Percentiles rank a stretch among this genome's conserved stretches.
These are phyloP conservation scores for Globisporangium cylindrosporum DNA, from an alignment of 352 stramenopile genomes.

Conservation along the genomic window DNA sequence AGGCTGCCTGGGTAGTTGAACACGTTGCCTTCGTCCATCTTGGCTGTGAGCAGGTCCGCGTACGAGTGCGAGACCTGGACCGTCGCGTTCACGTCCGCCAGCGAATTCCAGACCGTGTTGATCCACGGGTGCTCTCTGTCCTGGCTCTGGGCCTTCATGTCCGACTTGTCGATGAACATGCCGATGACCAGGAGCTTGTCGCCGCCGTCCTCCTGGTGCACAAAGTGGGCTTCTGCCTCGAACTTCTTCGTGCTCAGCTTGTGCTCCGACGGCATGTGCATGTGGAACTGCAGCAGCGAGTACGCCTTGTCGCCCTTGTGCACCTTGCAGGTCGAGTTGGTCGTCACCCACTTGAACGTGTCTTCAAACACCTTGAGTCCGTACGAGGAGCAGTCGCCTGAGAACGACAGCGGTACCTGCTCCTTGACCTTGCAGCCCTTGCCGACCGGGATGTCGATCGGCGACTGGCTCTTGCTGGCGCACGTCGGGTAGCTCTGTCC, in stretches of 20 bases:
- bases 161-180: conserved; percentile 19
- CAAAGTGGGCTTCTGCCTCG: conserved; percentile 40
- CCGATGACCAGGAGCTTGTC: conserved; percentile 25
- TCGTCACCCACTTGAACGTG: conserved; percentile 17
- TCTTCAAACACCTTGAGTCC: conserved; percentile 14
- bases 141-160: neutral
- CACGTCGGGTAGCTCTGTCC: conserved; percentile 18
- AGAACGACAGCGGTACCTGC: conserved; percentile 15
- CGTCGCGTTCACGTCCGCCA: conserved; percentile 14
- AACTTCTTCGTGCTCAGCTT: conserved; percentile 29
- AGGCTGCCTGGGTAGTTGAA: conserved; percentile 77
- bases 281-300: conserved; percentile 38
- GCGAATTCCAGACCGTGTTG: conserved; percentile 16
- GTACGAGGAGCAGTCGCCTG: conserved; percentile 18
- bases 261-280: conserved; percentile 45
- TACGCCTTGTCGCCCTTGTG: conserved; percentile 23
- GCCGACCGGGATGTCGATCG: conserved; percentile 13
- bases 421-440: conserved; percentile 6
- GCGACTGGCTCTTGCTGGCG: conserved; percentile 17
- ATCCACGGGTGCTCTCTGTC: conserved; percentile 12
- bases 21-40: conserved; percentile 22
- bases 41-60: conserved; percentile 10
- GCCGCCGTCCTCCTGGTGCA: conserved; percentile 32
- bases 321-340: conserved; percentile 14
- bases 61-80: conserved; percentile 20